Conservation (phyloP, 768 basidiomycete genomes). For the Mycena alexandri region DNA sequence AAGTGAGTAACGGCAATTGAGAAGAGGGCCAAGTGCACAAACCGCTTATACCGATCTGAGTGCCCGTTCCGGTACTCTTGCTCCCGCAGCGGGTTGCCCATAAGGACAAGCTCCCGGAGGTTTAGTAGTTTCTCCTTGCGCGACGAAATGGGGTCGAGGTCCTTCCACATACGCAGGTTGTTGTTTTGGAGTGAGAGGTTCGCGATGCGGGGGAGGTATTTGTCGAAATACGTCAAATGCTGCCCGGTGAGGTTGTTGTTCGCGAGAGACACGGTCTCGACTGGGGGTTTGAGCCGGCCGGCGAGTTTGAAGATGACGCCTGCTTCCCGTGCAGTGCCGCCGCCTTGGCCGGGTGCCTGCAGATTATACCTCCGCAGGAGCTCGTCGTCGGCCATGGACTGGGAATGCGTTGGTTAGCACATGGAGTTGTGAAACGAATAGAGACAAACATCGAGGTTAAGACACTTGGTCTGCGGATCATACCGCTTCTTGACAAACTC, state of each 20-base stretch:
- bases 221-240: constrained; percentile 70
- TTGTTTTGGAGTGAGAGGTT: constrained; percentile 89
- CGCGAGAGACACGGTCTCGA: constrained; percentile 87
- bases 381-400: constrained; percentile 87
- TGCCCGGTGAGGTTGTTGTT: constrained; percentile 74
- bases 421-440: constrained; percentile 1
- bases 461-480: constrained; percentile 74
- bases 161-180: constrained; percentile 74
- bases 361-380: constrained; percentile 80
- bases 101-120: constrained; percentile 79
- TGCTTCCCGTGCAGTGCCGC: constrained; percentile 73
- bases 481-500: constrained; percentile 81
- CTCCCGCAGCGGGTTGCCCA: constrained; percentile 82
- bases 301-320: constrained; percentile 93
- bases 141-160: constrained; percentile 74
- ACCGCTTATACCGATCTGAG: constrained; percentile 80
- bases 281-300: constrained; percentile 80
- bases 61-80: constrained; percentile 67
- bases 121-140: constrained; percentile 70
- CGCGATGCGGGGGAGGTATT: constrained; percentile 83
- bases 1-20: constrained; percentile 5
- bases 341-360: constrained; percentile 74
- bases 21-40: constrained; percentile 37
- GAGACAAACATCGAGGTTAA: constrained; percentile 84
- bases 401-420: constrained; percentile 37